phyloP scores from a whole-genome alignment of 2,329 filamentous ascomycete species.

The Aureobasidium sp. region DNA sequence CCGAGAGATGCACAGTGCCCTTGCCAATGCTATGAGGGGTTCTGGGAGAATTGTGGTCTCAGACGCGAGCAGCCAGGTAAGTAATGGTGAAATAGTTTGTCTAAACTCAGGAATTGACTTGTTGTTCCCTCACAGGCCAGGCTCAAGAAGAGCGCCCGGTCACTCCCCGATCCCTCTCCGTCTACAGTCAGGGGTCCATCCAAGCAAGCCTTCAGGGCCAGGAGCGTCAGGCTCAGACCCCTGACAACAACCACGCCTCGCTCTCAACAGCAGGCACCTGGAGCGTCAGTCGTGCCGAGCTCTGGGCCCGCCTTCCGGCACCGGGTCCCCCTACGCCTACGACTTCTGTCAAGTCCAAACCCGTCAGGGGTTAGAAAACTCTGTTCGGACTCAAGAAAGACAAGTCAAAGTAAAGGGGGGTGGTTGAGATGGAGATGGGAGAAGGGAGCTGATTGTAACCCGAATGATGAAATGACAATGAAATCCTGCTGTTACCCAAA shows the following conservation, averaged over 20 bases:
- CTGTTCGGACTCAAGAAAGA: not conserved
- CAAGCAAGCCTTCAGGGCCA: not conserved
- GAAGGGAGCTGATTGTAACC: not conserved
- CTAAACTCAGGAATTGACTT: not conserved
- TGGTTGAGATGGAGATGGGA: not conserved
- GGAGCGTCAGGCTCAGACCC: not conserved
- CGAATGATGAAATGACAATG: not conserved
- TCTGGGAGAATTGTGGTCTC: not conserved
- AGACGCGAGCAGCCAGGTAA: not conserved
- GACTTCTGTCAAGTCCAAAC: not conserved
- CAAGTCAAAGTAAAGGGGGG: not conserved
- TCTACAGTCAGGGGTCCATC: not conserved
- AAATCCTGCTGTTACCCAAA: not conserved
- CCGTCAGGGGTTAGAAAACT: not conserved
- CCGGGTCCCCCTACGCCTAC: not conserved
- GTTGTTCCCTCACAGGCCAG: not conserved
- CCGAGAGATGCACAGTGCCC: not conserved
- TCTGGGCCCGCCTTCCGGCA: not conserved
- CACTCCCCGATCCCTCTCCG: not conserved
- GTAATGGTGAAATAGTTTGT: not conserved
- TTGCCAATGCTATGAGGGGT: not conserved
- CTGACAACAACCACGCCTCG: not conserved
- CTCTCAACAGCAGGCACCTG: not conserved
- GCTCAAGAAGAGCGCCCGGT: not conserved
- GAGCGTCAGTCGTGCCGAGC: not conserved